Conservation (phyloP, 495 filamentous ascomycete genomes). For the Lasiosphaeria miniovina region DNA sequence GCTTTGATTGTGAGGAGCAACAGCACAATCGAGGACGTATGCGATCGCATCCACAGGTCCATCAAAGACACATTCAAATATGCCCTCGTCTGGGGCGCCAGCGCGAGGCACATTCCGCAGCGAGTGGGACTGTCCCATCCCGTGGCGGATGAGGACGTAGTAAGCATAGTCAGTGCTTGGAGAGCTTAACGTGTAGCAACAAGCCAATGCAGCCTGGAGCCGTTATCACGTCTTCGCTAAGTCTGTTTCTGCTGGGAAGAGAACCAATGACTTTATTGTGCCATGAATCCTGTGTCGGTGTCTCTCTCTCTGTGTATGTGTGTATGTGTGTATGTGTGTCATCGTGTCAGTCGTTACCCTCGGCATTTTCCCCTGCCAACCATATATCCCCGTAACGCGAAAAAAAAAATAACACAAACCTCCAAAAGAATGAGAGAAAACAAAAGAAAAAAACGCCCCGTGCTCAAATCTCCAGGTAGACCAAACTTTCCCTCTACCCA, state of each 20-base stretch:
- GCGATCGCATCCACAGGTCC: slow-evolving; percentile 89
- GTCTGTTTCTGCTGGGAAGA: no score
- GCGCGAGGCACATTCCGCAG: slow-evolving; percentile 91
- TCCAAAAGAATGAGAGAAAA: slow-evolving; percentile 1
- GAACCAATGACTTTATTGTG: background rate
- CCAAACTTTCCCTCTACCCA: slow-evolving; percentile 4
- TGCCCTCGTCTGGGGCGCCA: slow-evolving; percentile 95
- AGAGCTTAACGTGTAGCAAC: slow-evolving; percentile 40
- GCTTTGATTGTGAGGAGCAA: slow-evolving; percentile 88
- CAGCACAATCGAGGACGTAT: slow-evolving; percentile 93
- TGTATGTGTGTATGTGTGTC: slow-evolving; percentile 9
- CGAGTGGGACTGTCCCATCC: slow-evolving; percentile 83
- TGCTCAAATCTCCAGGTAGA: background rate
- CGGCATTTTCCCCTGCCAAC: background rate
- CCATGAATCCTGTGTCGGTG: slow-evolving; percentile 2
- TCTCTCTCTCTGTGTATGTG: background rate
- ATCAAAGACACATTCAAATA: slow-evolving; percentile 99
- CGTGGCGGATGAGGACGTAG: slow-evolving; percentile 94
- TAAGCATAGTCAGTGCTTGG: slow-evolving; percentile 87
- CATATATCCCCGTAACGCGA: background rate
- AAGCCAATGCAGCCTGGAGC: background rate
- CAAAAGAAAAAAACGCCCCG: slow-evolving; percentile 3
- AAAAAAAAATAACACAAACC: background rate
- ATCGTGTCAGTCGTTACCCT: slow-evolving; percentile 18
- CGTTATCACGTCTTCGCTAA: background rate